Evolutionary conservation across 805 yeast genomes (phyloP).

Genomic region (Blastobotrys terrestris): DNA sequence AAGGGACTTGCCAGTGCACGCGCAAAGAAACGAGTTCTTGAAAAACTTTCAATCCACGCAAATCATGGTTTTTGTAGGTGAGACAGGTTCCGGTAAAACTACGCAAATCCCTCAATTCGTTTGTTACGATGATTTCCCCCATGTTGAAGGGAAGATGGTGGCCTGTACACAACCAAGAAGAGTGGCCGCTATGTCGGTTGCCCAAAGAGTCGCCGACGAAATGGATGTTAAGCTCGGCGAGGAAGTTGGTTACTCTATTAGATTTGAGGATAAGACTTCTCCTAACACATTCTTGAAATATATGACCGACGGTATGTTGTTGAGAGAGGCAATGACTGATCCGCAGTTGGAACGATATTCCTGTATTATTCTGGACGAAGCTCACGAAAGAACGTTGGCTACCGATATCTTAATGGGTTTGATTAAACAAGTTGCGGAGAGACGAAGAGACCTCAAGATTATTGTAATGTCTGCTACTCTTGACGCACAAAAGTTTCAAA

Average conservation of each 20-base stretch:
- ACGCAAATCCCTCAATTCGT: slow-evolving; percentile 98
- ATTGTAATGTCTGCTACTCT: slow-evolving; percentile 97
- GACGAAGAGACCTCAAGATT: slow-evolving; percentile 84
- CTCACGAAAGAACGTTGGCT: slow-evolving; percentile 94
- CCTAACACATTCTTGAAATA: slow-evolving; percentile 79
- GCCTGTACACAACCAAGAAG: slow-evolving; percentile 97
- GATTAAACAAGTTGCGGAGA: slow-evolving; percentile 67
- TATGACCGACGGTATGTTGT: slow-evolving; percentile 98
- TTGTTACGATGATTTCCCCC: slow-evolving; percentile 87
- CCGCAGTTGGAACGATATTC: slow-evolving; percentile 74
- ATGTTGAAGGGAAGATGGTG: slow-evolving; percentile 71
- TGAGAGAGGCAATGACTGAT: slow-evolving; percentile 97
- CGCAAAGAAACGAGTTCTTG: slow-evolving; percentile 85
- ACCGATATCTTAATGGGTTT: slow-evolving; percentile 97
- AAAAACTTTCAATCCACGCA: slow-evolving; percentile 79
- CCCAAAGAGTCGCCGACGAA: slow-evolving; percentile 95
- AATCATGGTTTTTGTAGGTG: slow-evolving; percentile 97
- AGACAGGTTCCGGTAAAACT: slow-evolving; percentile 97
- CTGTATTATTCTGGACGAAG: slow-evolving; percentile 92
- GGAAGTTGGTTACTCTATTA: slow-evolving; percentile 91
- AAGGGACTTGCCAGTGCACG: slow-evolving; percentile 87
- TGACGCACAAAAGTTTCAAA: slow-evolving; percentile 94
- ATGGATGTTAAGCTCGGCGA: slow-evolving; percentile 90
- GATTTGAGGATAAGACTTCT: slow-evolving; percentile 87
- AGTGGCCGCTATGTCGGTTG: slow-evolving; percentile 98